Evolutionary conservation across 129 eudicot genomes (phyloP), one percentile per base, ranked within the genome.

Genomic region (Scalesia atractyloides): DNA sequence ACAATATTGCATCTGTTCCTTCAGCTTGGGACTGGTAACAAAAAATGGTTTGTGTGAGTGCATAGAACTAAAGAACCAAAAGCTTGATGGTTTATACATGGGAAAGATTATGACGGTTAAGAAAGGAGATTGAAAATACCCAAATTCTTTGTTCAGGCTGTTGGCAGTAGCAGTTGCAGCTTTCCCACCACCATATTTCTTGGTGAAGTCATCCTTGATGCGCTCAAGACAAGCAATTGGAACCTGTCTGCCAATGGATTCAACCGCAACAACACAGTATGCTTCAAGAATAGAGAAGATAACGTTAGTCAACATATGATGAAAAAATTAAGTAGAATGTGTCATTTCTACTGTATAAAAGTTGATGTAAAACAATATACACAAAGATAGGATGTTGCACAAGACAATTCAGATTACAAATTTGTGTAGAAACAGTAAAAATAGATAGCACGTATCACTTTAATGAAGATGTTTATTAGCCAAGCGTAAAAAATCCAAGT

Each of bases 191-290:
- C 96, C 91, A 74, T 84, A 86, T 84, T 70, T 79, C 70, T 86
- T 89, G 77, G 58, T 80, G 65, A 89, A 89, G 64, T 89, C 96
- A 12, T 89, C 91, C 79, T 89, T 86, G 50, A 89, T 53, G 24
- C 91, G 89, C 74, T 84, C 96, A 43, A 89, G 68, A 66, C 79
- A 86, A 47, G 91, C 96, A 26, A 89, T 84, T 3, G 96, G 91
- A 68, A 84, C 72, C 64, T 86, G 89, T 54, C 89, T 79, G 64
- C 91, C 96, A n/a, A 84, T 78, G 69, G 96, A 73, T 83, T 89
- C 96, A 70, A 82, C 76, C 16, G 96, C 87, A 48, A 89, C 96
- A 74, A 89, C 91, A 57, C 96, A 89, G 64, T 89, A 89, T 47
- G 92, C 96, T 89, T 57, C 83, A 80, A 18, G 56, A 49, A 57